Evolutionary conservation across 768 basidiomycete genomes (phyloP), one percentile per base, ranked within the genome.

Genomic region (Tulasnella sp.): DNA sequence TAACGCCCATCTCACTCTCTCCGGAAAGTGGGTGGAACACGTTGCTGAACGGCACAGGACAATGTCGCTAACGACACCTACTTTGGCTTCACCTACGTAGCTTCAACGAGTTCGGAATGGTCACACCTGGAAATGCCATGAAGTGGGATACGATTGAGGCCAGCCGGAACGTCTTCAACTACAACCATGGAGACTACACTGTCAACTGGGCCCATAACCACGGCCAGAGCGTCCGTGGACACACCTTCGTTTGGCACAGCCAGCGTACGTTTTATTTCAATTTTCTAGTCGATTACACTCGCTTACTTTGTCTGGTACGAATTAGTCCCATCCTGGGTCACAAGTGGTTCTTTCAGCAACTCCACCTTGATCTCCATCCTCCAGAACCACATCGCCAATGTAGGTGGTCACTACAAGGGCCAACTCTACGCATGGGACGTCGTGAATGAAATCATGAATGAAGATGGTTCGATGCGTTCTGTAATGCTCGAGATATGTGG

Each of bases 361-460:
- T 75, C 80, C 23, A 79, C 80, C 29, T 73, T 81, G 48, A 79
- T 78, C 44, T 79, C 80, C 51, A 87, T 89, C 75, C 83, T 90
- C 44, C 81, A 86, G 77, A 87, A 84, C 44, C 89, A 90, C 80
- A 87, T 87, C 78, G 81, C 84, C 42, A 88, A 87, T 7, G 82
- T 88, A 23, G 88, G 88, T 18, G 82, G 84, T 7, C 88, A 88
- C 79, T 90, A 87, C 82, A 70, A 70, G 37, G 77, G 77, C 10
- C 18, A 77, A 32, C 26, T 77, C n/a, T 77, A 77, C 77, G 40
- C 42, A 39, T 76, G 88, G 88, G 88, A 89, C 80, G 88, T 89
- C 46, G 83, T 89, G 74, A 90, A 89, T 73, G 89, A 90, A 82
- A 86, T 88, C 6, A 89, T 90, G 84, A 88, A 90, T 80, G 90